Evolutionary conservation across 208 protist genomes (phyloP), one percentile per base, ranked within the genome.

Genomic region (Leishmania lainsoni): DNA sequence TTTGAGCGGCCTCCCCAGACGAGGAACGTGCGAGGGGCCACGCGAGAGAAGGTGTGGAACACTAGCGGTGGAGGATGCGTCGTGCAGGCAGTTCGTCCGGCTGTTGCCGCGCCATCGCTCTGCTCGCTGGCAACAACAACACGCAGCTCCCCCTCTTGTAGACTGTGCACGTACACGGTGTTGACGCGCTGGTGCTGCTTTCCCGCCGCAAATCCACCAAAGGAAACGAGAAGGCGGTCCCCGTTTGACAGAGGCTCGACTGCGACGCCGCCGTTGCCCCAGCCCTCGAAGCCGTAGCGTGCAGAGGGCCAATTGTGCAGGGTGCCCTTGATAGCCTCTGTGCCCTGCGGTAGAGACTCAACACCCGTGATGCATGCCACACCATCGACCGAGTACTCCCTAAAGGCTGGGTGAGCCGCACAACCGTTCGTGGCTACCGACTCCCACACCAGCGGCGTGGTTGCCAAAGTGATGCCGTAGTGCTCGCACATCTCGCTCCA

Each of bases 401-500:
- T 79, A 78, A 89, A 84, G 20, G 83, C 80, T 35, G 71, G 29
- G 69, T 83, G 77, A 3, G 45, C 76, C 39, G 59, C 45, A 66
- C 82, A 83, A 70, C 83, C 80, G 9, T 22, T n/a, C 8, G 66
- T 56, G 1, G 29, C 68, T 39, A 82, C 75, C 9, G 75, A 77
- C 52, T 54, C 51, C 79, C 80, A 87, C 79, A 61, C 52, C 5
- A 45, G 49, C 0, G 66, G 78, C 16, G 92, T 96, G 1, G 78
- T 35, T 4, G 90, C 89, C 76, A 98, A 82, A 12, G 92, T 95
- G 78, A 98, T 91, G 79, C 93, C 93, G 83, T 98, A 98, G 83
- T 98, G 95, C 75, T 96, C 92, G 79, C 95, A 98, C 93, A 97
- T 98, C 81, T 98, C 95, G 65, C 83, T 87, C 92, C 94, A 98